Base-by-base conservation (phyloP, 345 rosid genomes). In the Pistacia vera region DNA sequence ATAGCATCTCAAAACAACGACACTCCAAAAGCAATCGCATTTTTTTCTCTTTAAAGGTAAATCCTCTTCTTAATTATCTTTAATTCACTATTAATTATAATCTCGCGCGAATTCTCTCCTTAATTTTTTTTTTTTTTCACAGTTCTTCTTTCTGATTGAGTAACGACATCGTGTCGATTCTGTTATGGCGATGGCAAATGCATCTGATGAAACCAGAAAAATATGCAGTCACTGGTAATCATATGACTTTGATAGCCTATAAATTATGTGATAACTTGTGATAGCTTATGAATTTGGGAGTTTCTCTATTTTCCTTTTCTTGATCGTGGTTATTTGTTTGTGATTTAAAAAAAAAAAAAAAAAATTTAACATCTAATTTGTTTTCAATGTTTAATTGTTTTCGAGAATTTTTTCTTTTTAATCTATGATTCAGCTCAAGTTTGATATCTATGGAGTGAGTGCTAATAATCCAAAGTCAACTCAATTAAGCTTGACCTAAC, bases 141-240 rank as follows among this genome's bases (percentile, higher is more conserved):
- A 72, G 64, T 56, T 20, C 11, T 52, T 12, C 1, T 18, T 75
- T 76, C 63, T 61, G 74, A 77, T 77, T 66, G 83, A 54, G 2
- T 64, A 48, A n/a, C 28, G 75, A n/a, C 72, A 65, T 62, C 65
- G 68, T 72, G 28, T 20, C 36, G 28, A 28, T 51, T 52, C 49
- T 41, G 10, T 2, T 28, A 64, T 68, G 75, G 80, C 72, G 80
- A 95, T 95, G 98, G 94, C 79, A 67, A 63, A 83, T 64, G 85
- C 84, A 70, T 70, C 90, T 11, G 97, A 87, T 78, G 97, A 89
- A 49, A 73, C 86, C 82, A 88, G 91, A 41, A 85, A 78, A 77
- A 80, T 88, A 12, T 95, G 98, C 89, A 77, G 69, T 82, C 97
- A 95, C 92, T 95, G 98, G 98, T 95, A 86, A 51, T 80, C 61